Evolutionary conservation across 768 basidiomycete species (phyloP), one percentile per base, ranked within the genome.

Genomic region (Leccinum boreale): DNA sequence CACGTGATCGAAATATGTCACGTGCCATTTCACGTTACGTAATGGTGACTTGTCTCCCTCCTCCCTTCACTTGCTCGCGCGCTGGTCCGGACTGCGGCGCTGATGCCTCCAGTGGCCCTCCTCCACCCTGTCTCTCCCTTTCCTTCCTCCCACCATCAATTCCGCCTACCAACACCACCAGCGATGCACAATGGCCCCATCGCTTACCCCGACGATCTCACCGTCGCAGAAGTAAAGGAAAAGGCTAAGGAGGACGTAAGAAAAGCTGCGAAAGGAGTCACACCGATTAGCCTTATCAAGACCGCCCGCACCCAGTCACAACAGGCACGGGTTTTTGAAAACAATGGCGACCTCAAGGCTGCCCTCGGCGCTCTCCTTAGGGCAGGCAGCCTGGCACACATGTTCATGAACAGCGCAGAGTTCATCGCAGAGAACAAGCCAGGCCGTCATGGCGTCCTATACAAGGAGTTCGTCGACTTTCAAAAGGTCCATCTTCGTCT

Each of bases 381-480:
- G 68, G 82, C 87, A 8, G 89, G 82, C 1, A 80, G 76, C 23
- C 75, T 90, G 3, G 75, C 81, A 0, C 77, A 79, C 61, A 78
- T 83, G 72, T 77, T 83, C 47, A 81, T 88, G 77, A 81, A 84
- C 48, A 81, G 83, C 15, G 58, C 77, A 9, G 87, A 89, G 64
- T 84, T 85, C 68, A 73, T 70, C 55, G 66, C 74, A 21, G 82
- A 83, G 58, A 79, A 78, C 63, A 68, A 70, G 48, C 75, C 74
- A 36, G 81, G 79, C 44, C 81, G 79, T 58, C 78, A 78, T 57
- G 84, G 84, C 15, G 73, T 79, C 35, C 69, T 90, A 49, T 79
- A 80, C 71, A 84, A 81, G 71, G 87, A 89, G 63, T 79, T 89
- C 55, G 64, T 76, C 45, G 82, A 85, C 23, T 89, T 90, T 58